Conservation (phyloP, 2,329 filamentous ascomycete genomes). For the Pezizomycotina sp. region DNA sequence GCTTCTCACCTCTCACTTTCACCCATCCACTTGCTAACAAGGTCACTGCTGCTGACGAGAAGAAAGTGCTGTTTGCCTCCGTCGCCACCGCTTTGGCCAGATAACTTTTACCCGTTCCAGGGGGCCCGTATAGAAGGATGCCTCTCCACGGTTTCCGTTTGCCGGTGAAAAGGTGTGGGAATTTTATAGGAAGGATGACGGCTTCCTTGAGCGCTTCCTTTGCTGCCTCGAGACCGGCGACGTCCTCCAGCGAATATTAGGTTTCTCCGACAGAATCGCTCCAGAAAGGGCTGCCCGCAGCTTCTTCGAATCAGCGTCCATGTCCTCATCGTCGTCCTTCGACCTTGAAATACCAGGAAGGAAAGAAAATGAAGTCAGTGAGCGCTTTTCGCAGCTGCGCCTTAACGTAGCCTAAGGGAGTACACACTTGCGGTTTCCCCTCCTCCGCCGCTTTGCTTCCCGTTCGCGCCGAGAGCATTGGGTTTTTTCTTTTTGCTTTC, state of each 20-base stretch:
- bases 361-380: too few species aligned
- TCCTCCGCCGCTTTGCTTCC: slow-evolving; percentile 34
- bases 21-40: slow-evolving; percentile 99
- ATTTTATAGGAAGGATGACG: slow-evolving; percentile 94
- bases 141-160: slow-evolving; percentile 98
- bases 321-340: slow-evolving; percentile 46
- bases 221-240: slow-evolving; percentile 79
- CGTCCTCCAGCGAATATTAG: slow-evolving; percentile 95
- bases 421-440: slow-evolving; percentile 40
- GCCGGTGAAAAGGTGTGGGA: slow-evolving; percentile 86
- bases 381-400: too few species aligned
- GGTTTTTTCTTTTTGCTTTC: slow-evolving; percentile 43
- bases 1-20: slow-evolving; percentile 76
- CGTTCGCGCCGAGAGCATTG: slow-evolving; percentile 37
- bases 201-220: slow-evolving; percentile 97
- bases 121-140: slow-evolving; percentile 86
- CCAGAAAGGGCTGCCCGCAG: slow-evolving; percentile 76
- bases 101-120: slow-evolving; percentile 94
- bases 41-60: slow-evolving; percentile 94
- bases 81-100: slow-evolving; percentile 94
- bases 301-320: slow-evolving; percentile 90
- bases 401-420: slow-evolving; percentile 10
- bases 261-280: slow-evolving; percentile 85
- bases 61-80: slow-evolving; percentile 97
- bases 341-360: too few species aligned